Base-by-base conservation (phyloP, 352 stramenopile genomes). In the Globisporangium sylvaticum region DNA sequence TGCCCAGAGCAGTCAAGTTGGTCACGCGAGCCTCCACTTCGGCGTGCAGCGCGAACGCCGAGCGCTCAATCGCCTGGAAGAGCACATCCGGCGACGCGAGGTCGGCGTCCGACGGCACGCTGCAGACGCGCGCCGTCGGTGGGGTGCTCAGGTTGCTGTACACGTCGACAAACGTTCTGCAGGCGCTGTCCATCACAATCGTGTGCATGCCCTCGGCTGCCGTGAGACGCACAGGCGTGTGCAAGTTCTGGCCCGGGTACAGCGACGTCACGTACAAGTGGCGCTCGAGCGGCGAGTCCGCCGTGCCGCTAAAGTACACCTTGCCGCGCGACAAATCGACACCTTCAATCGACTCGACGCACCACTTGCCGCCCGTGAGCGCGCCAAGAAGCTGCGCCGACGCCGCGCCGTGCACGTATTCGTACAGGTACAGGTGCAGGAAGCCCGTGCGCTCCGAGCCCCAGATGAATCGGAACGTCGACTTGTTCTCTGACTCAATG, bases 371-470 rank as follows among this genome's bases (percentile, higher is more conserved):
- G 32, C 72, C 77, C 42, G 87, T 95, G 27, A 95, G 72, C 39
- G 85, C 69, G 0, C 80, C 83, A 31, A 95, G 59, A 8, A 88
- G 66, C 37, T 81, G 73, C 8, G 81, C 75, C 31, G 59, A 71
- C 1, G 64, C 58, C 3, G 75, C 72, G 25, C 73, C 66, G 32
- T 80, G 65, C 39, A 70, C 74, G 68, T 90, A 98, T 64, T 96
- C 95, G 75, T 99, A 99, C 61, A 99, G 74, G 78, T 99, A 99
- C 54, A 99, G 72, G 65, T 98, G 96, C 81, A 93, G 96, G 70
- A 89, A 98, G n/a, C 96, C 96, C 31, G 79, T 88, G 50, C 94
- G 77, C 79, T 99, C 96, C 1, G 89, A 98, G 12, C 84, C 93
- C 91, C 97, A 99, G 42, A 98, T 79, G 73, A 99, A 98, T 20